Evolutionary conservation across 2,329 filamentous ascomycete species (phyloP).

Genomic region (Sclerotinia glacialis): DNA sequence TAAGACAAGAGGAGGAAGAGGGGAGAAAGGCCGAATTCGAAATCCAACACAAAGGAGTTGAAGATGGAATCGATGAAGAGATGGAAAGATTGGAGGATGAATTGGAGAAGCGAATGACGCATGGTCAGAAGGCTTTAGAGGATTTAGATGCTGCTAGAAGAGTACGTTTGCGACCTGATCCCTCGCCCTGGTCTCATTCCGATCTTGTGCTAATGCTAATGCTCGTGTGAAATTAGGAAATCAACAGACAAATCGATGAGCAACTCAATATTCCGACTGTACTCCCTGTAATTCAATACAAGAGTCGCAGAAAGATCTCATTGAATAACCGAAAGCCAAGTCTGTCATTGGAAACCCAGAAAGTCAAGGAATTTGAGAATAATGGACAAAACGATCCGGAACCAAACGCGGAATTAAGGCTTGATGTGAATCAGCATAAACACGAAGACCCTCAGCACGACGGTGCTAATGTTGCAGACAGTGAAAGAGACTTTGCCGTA

Average conservation of each 20-base stretch:
- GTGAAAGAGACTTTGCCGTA: background rate
- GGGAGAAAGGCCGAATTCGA: constrained; percentile 27
- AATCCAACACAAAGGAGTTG: constrained; percentile 25
- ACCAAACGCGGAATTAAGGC: background rate
- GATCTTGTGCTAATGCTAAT: background rate
- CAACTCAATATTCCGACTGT: constrained; percentile 32
- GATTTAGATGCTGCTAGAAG: constrained; percentile 34
- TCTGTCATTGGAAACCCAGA: background rate
- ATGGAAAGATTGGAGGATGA: constrained; percentile 36
- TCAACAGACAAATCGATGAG: constrained; percentile 36
- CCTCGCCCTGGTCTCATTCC: background rate
- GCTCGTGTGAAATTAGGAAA: constrained; percentile 26
- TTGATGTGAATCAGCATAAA: constrained; percentile 2
- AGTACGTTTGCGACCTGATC: constrained; percentile 20
- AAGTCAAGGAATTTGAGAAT: background rate
- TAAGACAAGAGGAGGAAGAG: constrained; percentile 30
- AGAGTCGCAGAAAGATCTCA: constrained; percentile 29
- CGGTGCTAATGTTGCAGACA: background rate
- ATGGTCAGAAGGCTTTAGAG: constrained; percentile 30
- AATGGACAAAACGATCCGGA: background rate
- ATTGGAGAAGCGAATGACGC: constrained; percentile 32
- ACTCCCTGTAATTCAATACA: constrained; percentile 31
- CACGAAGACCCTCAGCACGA: background rate
- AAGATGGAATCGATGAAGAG: constrained; percentile 30
- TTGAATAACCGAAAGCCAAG: background rate